A percentile compares a stretch with the other conserved stretches of the same genome.
Evolutionary conservation across 2,329 filamentous ascomycete genomes (phyloP).

Genomic region (Pseudogymnoascus sp.): DNA sequence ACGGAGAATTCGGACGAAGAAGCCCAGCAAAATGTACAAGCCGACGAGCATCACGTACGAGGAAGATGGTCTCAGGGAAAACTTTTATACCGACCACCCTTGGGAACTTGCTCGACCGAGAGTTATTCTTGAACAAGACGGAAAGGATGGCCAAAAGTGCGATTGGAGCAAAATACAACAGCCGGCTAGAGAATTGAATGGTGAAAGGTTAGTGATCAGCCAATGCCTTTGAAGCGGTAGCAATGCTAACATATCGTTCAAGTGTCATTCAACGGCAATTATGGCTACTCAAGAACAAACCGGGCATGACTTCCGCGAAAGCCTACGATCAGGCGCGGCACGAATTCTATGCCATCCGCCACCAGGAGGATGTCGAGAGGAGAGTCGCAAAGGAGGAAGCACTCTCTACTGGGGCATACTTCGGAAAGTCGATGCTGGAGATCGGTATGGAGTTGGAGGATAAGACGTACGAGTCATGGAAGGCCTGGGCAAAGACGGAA

Average conservation of each 20-base stretch:
- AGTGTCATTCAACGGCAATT: conserved; percentile 91
- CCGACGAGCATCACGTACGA: conserved; percentile 71
- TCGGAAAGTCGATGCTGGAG: conserved; percentile 67
- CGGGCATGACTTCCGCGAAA: conserved; percentile 48
- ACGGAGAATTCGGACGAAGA: conserved; percentile 36
- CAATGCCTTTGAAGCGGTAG: background rate
- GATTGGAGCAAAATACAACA: conserved; percentile 78
- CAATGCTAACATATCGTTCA: conserved; percentile 15
- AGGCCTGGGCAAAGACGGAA: conserved; percentile 59
- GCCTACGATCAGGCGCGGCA: conserved; percentile 83
- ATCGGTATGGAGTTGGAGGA: conserved; percentile 79
- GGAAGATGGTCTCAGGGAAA: conserved; percentile 71
- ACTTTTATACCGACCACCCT: conserved; percentile 89
- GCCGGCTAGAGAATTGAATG: conserved; percentile 65
- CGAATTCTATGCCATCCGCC: conserved; percentile 82
- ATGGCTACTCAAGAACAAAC: conserved; percentile 65
- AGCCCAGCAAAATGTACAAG: conserved; percentile 69
- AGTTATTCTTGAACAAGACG: conserved; percentile 75
- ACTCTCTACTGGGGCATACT: conserved; percentile 74
- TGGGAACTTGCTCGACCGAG: conserved; percentile 92
- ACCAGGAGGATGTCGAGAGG: conserved; percentile 72
- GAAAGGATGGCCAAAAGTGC: conserved; percentile 65
- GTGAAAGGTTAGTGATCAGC: conserved; percentile 59
- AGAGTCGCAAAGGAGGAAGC: conserved; percentile 86
- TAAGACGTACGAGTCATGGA: conserved; percentile 74